phyloP scores from a whole-genome alignment of 805 yeast species.

The Metschnikowia arizonensis region DNA sequence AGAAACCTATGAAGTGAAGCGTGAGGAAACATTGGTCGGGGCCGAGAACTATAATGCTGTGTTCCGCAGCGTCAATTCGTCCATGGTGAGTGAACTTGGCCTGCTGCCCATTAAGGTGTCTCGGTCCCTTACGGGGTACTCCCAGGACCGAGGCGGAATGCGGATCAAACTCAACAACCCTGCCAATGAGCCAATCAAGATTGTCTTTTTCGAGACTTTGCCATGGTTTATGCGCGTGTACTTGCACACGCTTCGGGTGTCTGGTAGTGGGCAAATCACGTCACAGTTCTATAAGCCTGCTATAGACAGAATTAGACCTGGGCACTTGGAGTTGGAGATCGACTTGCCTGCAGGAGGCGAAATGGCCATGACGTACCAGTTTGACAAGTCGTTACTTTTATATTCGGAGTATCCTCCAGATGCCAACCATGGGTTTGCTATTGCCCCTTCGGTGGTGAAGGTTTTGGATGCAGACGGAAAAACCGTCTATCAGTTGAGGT shows the following conservation, averaged over 20 bases:
- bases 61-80: slow-evolving; percentile 45
- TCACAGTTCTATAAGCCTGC: slow-evolving; percentile 70
- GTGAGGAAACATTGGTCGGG: slow-evolving; percentile 17
- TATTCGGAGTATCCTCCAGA: slow-evolving; percentile 98
- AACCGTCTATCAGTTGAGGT: slow-evolving; percentile 53
- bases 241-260: slow-evolving; percentile 55
- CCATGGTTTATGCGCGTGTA: slow-evolving; percentile 93
- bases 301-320: slow-evolving; percentile 72
- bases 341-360: slow-evolving; percentile 61
- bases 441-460: slow-evolving; percentile 82
- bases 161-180: slow-evolving; percentile 77
- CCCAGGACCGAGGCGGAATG: slow-evolving; percentile 87
- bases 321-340: slow-evolving; percentile 71
- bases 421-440: slow-evolving; percentile 95
- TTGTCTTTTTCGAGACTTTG: slow-evolving; percentile 71
- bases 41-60: slow-evolving; percentile 30
- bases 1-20: slow-evolving; percentile 5
- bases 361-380: slow-evolving; percentile 63
- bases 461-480: slow-evolving; percentile 36
- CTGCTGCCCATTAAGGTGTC: slow-evolving; percentile 68
- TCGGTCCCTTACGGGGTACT: slow-evolving; percentile 85
- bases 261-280: slow-evolving; percentile 36
- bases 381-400: slow-evolving; percentile 81
- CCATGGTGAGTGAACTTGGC: slow-evolving; percentile 30
- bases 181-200: slow-evolving; percentile 39